These are phyloP conservation scores for Penicillium cinerascens DNA, from an alignment of 495 filamentous ascomycete genomes.

Conservation along the genomic window DNA sequence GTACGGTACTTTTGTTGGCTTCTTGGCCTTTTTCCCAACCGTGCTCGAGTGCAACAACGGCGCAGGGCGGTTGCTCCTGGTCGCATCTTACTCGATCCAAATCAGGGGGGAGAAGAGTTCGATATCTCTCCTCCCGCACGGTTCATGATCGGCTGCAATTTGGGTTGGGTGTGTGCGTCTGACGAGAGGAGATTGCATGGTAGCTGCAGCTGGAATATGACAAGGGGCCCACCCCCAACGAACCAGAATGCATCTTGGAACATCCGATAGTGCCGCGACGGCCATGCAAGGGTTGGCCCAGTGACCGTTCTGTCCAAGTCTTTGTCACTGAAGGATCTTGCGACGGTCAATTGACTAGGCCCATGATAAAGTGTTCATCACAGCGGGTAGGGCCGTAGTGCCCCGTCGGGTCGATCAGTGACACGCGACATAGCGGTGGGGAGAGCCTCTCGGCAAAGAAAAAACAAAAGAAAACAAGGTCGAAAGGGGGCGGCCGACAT, in stretches of 20 bases:
- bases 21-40: not conserved
- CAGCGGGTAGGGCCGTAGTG: not conserved
- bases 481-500: not conserved
- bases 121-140: not conserved
- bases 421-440: not conserved
- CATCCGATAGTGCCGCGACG: conserved; percentile 6
- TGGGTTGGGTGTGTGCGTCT: not conserved
- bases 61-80: not conserved
- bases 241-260: conserved; percentile 6
- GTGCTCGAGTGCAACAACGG: conserved; percentile 1
- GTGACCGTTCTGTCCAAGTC: not conserved
- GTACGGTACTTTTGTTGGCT: conserved; percentile 10
- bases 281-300: conserved; percentile 20
- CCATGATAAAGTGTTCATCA: not conserved
- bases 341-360: not conserved
- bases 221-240: conserved; percentile 11
- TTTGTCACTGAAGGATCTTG: not conserved
- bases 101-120: not conserved
- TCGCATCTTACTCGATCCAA: not conserved
- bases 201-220: conserved; percentile 19
- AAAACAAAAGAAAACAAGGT: not conserved
- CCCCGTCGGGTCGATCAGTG: not conserved
- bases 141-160: not conserved
- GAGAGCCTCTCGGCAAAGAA: too few species aligned
- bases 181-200: not conserved